A percentile compares a stretch with the other conserved stretches of the same genome.
Conservation (phyloP, 768 basidiomycete species). For the Asterophora lycoperdoides region DNA sequence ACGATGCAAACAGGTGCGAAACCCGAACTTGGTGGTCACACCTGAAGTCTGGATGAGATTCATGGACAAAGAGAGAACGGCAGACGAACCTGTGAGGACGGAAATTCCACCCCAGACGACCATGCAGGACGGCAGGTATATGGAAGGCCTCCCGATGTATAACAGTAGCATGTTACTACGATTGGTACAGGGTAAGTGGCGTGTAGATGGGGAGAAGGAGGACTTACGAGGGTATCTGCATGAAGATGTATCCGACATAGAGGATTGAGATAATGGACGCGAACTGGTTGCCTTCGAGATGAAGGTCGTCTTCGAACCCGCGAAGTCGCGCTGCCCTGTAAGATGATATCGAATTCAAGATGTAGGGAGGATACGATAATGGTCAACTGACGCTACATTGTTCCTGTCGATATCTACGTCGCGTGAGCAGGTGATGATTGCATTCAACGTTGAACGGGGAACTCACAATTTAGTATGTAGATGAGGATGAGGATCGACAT, state of each 20-base stretch:
- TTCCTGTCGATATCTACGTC: slow-evolving; percentile 63
- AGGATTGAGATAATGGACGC: slow-evolving; percentile 64
- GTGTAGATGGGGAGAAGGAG: not conserved
- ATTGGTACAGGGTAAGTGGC: not conserved
- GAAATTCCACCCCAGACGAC: slow-evolving; percentile 67
- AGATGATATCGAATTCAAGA: not conserved
- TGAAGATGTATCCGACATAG: slow-evolving; percentile 70
- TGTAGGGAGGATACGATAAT: not conserved
- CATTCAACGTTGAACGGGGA: slow-evolving; percentile 4
- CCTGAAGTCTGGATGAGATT: slow-evolving; percentile 22
- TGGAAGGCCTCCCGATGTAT: slow-evolving; percentile 61
- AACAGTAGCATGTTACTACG: slow-evolving; percentile 76
- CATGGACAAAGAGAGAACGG: not conserved
- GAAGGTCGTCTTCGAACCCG: slow-evolving; percentile 67
- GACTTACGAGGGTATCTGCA: slow-evolving; percentile 75
- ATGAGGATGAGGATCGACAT: slow-evolving; percentile 52
- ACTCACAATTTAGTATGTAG: slow-evolving; percentile 48
- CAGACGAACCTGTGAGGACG: slow-evolving; percentile 42
- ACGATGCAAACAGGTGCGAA: not conserved
- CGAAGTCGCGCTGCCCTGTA: slow-evolving; percentile 65
- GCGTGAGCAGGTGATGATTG: not conserved
- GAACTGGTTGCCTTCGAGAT: slow-evolving; percentile 59
- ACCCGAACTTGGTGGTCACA: slow-evolving; percentile 35
- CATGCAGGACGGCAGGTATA: slow-evolving; percentile 69
- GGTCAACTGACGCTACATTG: slow-evolving; percentile 42